Percentiles rank a stretch among this genome's conserved stretches.
Evolutionary conservation across 1,284 basidiomycete genomes (phyloP).

Genomic region (Cerrena zonata): DNA sequence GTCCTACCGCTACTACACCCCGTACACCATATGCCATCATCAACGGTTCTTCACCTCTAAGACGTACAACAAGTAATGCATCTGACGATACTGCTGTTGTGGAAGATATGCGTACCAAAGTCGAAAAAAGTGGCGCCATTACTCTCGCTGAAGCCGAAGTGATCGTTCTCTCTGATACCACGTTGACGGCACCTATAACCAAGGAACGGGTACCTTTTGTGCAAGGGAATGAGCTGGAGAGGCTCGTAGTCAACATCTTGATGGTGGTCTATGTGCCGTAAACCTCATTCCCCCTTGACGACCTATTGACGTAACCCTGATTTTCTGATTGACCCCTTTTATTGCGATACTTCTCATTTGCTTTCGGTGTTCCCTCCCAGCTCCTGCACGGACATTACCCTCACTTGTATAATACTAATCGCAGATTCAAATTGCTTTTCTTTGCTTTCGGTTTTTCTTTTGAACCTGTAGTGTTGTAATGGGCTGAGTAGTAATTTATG

Average conservation of each 20-base stretch:
- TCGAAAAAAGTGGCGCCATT: slow-evolving; percentile 64
- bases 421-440: no score
- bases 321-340: neutral
- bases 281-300: no score
- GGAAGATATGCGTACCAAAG: slow-evolving; percentile 44
- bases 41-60: slow-evolving; percentile 30
- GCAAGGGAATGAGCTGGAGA: slow-evolving; percentile 59
- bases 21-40: slow-evolving; percentile 26
- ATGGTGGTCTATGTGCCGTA: slow-evolving; percentile 61
- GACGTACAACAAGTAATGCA: slow-evolving; percentile 38
- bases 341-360: neutral
- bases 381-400: no score
- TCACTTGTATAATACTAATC: no score
- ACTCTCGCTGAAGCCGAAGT: slow-evolving; percentile 59
- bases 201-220: slow-evolving; percentile 69
- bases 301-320: no score
- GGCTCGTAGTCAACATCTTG: slow-evolving; percentile 66
- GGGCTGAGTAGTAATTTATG: no score
- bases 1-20: slow-evolving; percentile 28
- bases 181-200: slow-evolving; percentile 40
- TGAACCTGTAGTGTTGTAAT: no score
- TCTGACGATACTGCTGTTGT: slow-evolving; percentile 20
- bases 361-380: no score
- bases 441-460: no score
- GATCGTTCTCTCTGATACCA: slow-evolving; percentile 51